Conservation (phyloP, 202 grass and related monocot species). For the Saccharum hybrid region DNA sequence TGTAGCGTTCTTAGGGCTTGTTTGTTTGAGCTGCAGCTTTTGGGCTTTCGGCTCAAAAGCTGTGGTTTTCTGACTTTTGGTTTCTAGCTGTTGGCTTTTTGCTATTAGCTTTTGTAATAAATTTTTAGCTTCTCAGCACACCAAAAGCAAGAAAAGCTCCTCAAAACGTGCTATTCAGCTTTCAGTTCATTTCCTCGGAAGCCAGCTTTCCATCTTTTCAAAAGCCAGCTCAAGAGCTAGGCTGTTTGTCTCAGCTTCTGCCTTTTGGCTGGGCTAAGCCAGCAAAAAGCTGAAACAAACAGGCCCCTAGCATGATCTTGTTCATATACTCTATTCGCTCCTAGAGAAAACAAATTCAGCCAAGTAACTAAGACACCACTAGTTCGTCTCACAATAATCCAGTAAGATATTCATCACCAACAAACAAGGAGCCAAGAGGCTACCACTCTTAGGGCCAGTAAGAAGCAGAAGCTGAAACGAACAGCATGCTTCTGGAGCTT, state of each 20-base stretch:
- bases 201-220: background rate
- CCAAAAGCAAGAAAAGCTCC: no score
- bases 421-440: background rate
- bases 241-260: background rate
- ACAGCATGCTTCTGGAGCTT: background rate
- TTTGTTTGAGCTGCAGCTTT: no score
- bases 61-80: no score
- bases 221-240: background rate
- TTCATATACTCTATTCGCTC: background rate
- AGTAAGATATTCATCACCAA: background rate
- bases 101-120: no score
- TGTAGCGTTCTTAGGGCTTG: background rate
- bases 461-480: constrained; percentile 5
- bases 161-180: background rate
- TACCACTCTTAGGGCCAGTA: background rate
- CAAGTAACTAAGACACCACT: constrained; percentile 20
- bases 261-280: no score
- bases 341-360: background rate
- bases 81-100: no score
- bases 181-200: background rate
- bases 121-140: no score
- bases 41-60: no score
- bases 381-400: background rate
- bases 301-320: background rate
- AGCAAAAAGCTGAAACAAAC: background rate